A percentile compares a stretch with the other conserved stretches of the same genome.
Conservation (phyloP, 2,329 filamentous ascomycete species). For the Aureobasidium musti region DNA sequence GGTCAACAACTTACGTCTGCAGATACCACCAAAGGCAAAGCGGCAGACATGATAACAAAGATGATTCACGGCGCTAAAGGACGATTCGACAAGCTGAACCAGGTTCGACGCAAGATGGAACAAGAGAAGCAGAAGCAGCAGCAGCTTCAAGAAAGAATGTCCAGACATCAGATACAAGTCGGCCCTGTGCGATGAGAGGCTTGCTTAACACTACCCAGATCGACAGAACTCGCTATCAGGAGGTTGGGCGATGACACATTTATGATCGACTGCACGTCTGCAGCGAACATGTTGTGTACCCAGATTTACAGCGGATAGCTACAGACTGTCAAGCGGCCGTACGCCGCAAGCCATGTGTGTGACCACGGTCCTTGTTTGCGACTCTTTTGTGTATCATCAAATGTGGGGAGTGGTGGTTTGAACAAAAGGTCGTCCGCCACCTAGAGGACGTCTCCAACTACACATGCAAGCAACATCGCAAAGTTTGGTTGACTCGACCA, state of each 20-base stretch:
- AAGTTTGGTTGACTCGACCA: neutral
- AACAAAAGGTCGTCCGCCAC: neutral
- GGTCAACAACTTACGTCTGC: slow-evolving; percentile 56
- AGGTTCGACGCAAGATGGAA: slow-evolving; percentile 29
- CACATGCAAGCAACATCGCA: slow-evolving; percentile 9
- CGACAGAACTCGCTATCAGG: neutral
- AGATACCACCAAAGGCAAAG: slow-evolving; percentile 75
- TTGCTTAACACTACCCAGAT: neutral
- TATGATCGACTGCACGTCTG: slow-evolving; percentile 6
- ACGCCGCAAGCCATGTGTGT: slow-evolving; percentile 8
- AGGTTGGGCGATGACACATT: neutral
- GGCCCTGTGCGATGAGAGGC: slow-evolving; percentile 46
- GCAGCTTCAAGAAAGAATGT: slow-evolving; percentile 43
- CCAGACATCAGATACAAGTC: slow-evolving; percentile 50
- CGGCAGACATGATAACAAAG: slow-evolving; percentile 90
- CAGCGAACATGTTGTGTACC: slow-evolving; percentile 2
- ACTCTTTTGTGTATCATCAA: neutral
- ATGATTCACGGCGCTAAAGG: slow-evolving; percentile 77
- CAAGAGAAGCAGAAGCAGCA: slow-evolving; percentile 45
- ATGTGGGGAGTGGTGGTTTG: slow-evolving; percentile 5
- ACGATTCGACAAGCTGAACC: slow-evolving; percentile 51
- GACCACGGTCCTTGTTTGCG: slow-evolving; percentile 1
- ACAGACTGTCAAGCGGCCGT: slow-evolving; percentile 9
- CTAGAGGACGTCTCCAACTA: neutral
- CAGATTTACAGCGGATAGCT: neutral